Evolutionary conservation across 1,284 basidiomycete species (phyloP), one percentile per base, ranked within the genome.

Genomic region (Ceratobasidium sp.): DNA sequence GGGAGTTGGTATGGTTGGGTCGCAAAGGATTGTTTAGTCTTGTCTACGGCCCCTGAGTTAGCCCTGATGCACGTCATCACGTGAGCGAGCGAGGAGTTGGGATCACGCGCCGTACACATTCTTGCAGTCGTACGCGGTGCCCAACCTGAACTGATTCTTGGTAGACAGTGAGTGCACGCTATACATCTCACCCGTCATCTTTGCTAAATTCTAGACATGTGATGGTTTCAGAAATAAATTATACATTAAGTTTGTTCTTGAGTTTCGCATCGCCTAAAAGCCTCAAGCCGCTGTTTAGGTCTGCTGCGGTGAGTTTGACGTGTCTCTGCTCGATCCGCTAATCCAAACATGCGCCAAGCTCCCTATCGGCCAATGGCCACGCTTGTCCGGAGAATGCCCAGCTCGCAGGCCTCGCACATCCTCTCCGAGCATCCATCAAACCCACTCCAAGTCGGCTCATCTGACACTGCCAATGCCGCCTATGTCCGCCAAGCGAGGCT

Each of bases 381-480:
- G 34, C 65, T 68, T 41, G 65, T 68, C 22, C 65, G 54, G 9
- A 68, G 46, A 48, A 68, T 68, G 65, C 49, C 65, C 11, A 68
- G 65, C 49, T 68, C 65, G 11, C 63, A 65, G 49, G 46, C 65
- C 48, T 37, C 65, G 22, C 65, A 39, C 27, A 53, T 77, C 22
- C 71, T 92, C 77, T 92, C 92, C 11, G 89, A 90, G 77, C 92
- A 93, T 79, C 90, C 90, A 14, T 92, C 91, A 54, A 93, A 93
- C 79, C 91, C 91, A 1, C 85, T 92, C 61, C 90, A 93, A 78
- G 86, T 88, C 22, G 83, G 85, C 51, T 87, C 90, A n/a, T 90
- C 88, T 24, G 90, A 93, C 79, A 77, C 81, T 0, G 85, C 84
- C 68, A 89, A 89, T 79, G 82, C 79, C 48, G 79, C 81, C 41